Evolutionary conservation across 2,329 filamentous ascomycete species (phyloP), one percentile per base, ranked within the genome.

Genomic region (Aspergillus clavatus): DNA sequence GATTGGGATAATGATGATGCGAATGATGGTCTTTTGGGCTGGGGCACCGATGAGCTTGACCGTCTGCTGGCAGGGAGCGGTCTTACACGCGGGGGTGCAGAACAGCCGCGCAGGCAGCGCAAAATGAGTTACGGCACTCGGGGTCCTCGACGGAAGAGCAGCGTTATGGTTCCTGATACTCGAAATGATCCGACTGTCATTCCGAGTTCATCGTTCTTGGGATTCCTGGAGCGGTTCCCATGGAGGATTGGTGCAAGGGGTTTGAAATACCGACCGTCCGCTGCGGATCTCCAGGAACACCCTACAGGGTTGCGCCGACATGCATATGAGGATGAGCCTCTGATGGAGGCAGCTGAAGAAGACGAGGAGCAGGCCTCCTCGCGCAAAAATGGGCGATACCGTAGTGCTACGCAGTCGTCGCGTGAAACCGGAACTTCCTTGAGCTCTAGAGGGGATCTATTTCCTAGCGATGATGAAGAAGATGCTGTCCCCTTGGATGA

Each of bases 401-500:
- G 90, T 40, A 95, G 90, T 66, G 82, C 81, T 38, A 96, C 90
- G 1, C 79, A 82, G 11, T 84, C 81, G 4, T 95, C 89, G 10
- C 84, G 85, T 31, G 84, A 84, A 52, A 95, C 90, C 1, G 86
- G 82, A 22, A 89, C 91, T 62, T 95, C 90, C 5, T 82, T 86
- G 52, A 86, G 90, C 58, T 95, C 89, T 8, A 77, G 91, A 38
- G 89, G 89, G 2, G 91, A 97, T 68, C 73, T 97, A 10, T 93
- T 96, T 55, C 89, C 89, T 0, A 95, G 89, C 58, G 89, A 95
- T 59, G 89, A 90, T 42, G 89, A 94, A 52, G 90, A 95, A 64
- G 91, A 97, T 67, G 91, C 91, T 1, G 81, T 95, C n/a, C 87
- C 89, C 10, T 71, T 97, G 14, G 88, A 91, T 57, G 91, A 96